Base-by-base conservation (phyloP, 2,329 filamentous ascomycete species). In the Xylariaceae sp. region DNA sequence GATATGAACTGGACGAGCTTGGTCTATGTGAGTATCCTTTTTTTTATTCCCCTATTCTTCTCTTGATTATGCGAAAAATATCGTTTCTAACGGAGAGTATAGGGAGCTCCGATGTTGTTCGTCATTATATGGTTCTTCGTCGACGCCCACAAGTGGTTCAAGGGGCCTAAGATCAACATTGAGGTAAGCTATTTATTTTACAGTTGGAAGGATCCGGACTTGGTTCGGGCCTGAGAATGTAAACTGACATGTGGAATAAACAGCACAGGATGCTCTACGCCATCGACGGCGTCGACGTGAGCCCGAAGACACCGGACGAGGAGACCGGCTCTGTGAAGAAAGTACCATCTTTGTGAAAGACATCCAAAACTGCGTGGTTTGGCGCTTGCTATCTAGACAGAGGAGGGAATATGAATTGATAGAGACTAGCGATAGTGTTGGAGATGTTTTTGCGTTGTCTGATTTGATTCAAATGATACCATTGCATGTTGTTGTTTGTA, bases 1-100 rank as follows among this genome's bases (percentile, higher is more conserved):
- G 52, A 63, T 5, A 84, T 85, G 81, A 85, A 85, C 54, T 85
- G 80, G 76, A 83, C 81, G 2, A 74, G 67, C 47, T 62, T 84
- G 16, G 78, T 83, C 7, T 84, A 59, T 40, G 56, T 59, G 38
- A 49, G 56, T 51, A 21, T 12, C 18, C 26, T 19, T n/a, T n/a
- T n/a, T n/a, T n/a, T n/a, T n/a, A n/a, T n/a, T n/a, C n/a, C n/a
- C n/a, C n/a, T n/a, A n/a, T n/a, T n/a, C n/a, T n/a, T n/a, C n/a
- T n/a, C n/a, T n/a, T n/a, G n/a, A n/a, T n/a, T n/a, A n/a, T n/a
- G n/a, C n/a, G n/a, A n/a, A n/a, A n/a, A n/a, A n/a, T 24, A 30
- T 24, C 27, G 5, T 29, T 38, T 24, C 29, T 38, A 31, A 44
- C 19, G 15, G 5, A 13, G 28, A n/a, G n/a, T n/a, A 2, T 47